Conservation (phyloP, 495 filamentous ascomycete species). For the Haplographium delicatum region DNA sequence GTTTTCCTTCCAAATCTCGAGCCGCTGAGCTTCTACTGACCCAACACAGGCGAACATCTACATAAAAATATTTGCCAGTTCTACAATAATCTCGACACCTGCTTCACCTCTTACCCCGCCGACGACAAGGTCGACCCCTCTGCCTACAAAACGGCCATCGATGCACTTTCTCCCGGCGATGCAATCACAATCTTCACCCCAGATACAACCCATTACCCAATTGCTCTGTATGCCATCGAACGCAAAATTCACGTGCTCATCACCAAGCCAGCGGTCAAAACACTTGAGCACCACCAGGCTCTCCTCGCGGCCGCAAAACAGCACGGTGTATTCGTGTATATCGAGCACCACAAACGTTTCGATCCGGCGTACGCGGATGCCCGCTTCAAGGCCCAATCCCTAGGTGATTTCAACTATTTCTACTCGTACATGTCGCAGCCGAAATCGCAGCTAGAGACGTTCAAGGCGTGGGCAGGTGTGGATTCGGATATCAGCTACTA, state of each 20-base stretch:
- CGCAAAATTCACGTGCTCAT: conserved; percentile 83
- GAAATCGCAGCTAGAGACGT: conserved; percentile 87
- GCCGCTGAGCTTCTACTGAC: background rate
- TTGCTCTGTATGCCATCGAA: conserved; percentile 88
- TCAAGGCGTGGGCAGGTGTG: conserved; percentile 90
- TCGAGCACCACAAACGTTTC: conserved; percentile 96
- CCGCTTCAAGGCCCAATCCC: conserved; percentile 58
- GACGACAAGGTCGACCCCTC: conserved; percentile 67
- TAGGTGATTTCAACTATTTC: conserved; percentile 97
- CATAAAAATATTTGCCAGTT: conserved; percentile 80
- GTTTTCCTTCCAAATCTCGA: conserved; percentile 20
- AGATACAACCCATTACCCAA: conserved; percentile 90
- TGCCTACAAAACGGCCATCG: conserved; percentile 86
- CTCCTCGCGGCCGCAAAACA: conserved; percentile 68
- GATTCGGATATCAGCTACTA: conserved; percentile 95
- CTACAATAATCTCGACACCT: conserved; percentile 82
- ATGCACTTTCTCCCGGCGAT: conserved; percentile 73
- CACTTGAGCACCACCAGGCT: conserved; percentile 68
- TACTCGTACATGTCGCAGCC: conserved; percentile 97
- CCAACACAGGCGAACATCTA: conserved; percentile 67
- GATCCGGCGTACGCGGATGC: conserved; percentile 91
- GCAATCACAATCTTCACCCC: conserved; percentile 97
- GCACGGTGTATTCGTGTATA: conserved; percentile 80
- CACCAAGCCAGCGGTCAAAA: conserved; percentile 92
- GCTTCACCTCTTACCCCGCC: conserved; percentile 75